These are phyloP conservation scores for Flaveria ramosissima DNA, from an alignment of 129 eudicot species.

Conservation along the genomic window DNA sequence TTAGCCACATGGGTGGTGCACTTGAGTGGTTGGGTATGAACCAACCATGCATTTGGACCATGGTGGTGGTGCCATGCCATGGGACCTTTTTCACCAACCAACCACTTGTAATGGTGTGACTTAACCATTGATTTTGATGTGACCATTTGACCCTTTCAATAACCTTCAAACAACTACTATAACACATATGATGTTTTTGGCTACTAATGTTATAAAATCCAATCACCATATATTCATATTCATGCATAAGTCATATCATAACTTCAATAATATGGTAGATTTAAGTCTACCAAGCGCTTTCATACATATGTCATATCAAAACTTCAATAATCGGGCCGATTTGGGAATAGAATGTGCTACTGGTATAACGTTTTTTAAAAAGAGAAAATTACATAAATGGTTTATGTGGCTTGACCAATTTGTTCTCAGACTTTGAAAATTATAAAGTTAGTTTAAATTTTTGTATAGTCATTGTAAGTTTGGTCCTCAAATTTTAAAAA, in stretches of 20 bases:
- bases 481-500: too few species aligned
- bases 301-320: too few species aligned
- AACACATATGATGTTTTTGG: conserved; percentile 22
- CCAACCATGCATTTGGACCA: conserved; percentile 34
- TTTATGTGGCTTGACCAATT: too few species aligned
- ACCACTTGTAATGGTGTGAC: conserved; percentile 17
- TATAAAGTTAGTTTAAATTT: too few species aligned
- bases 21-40: conserved; percentile 13
- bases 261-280: background rate
- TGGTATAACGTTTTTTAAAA: too few species aligned
- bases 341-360: too few species aligned
- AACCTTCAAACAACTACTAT: conserved; percentile 19
- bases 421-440: too few species aligned
- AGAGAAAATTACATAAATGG: too few species aligned
- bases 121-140: background rate
- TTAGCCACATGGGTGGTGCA: conserved; percentile 32
- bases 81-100: conserved; percentile 26
- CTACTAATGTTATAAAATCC: background rate
- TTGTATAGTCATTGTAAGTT: too few species aligned
- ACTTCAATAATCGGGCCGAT: too few species aligned
- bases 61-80: conserved; percentile 14
- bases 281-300: background rate
- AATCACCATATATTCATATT: background rate
- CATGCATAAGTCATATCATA: background rate
- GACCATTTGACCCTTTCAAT: conserved; percentile 24